Evolutionary conservation across 495 filamentous ascomycete species (phyloP).

Genomic region (Collariella sp.): DNA sequence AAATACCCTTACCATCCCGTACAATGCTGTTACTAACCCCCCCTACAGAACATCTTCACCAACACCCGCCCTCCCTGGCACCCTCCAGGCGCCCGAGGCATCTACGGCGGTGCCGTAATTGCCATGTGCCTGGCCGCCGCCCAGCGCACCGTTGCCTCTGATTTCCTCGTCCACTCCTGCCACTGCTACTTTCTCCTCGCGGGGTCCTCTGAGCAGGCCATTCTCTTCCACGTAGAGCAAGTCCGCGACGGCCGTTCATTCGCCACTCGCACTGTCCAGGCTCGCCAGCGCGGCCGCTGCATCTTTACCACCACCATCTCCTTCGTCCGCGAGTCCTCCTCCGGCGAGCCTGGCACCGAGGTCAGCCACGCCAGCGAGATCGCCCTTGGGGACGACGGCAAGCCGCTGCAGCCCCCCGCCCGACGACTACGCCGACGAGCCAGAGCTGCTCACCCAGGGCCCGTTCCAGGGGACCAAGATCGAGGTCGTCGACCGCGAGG

Average conservation of each 20-base stretch:
- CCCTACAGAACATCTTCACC: constrained; percentile 71
- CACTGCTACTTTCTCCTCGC: constrained; percentile 98
- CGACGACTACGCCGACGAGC: constrained; percentile 32
- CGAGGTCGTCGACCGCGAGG: constrained; percentile 37
- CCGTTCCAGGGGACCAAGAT: constrained; percentile 49
- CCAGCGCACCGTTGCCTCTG: constrained; percentile 68
- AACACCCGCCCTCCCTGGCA: constrained; percentile 88
- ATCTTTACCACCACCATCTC: constrained; percentile 94
- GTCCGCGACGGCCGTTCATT: constrained; percentile 88
- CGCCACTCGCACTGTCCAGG: constrained; percentile 90
- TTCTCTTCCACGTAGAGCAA: constrained; percentile 84
- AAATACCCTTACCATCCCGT: background rate
- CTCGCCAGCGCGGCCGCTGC: constrained; percentile 73
- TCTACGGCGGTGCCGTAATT: constrained; percentile 89
- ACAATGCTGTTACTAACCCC: background rate
- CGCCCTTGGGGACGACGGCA: constrained; percentile 34
- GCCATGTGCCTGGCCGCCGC: constrained; percentile 86
- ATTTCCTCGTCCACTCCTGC: constrained; percentile 87
- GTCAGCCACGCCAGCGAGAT: constrained; percentile 54
- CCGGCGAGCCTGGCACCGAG: constrained; percentile 40
- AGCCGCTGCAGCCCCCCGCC: constrained; percentile 27
- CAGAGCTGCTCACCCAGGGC: constrained; percentile 23
- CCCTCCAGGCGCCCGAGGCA: constrained; percentile 79
- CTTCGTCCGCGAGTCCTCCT: constrained; percentile 56
- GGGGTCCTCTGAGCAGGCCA: constrained; percentile 72